Base-by-base conservation (phyloP, 257 asterid genomes). In the Solanum pimpinellifolium region DNA sequence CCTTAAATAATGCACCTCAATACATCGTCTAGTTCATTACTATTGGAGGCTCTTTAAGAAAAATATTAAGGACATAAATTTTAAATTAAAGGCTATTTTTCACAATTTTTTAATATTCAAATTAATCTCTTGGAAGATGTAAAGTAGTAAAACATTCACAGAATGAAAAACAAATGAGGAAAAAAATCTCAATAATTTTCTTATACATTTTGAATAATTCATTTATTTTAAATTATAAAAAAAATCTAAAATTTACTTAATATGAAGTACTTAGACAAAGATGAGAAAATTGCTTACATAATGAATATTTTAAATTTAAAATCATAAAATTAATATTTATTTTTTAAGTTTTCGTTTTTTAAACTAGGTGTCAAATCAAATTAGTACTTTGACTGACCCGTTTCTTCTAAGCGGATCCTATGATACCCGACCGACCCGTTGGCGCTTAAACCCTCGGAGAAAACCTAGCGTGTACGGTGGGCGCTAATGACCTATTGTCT, bases 391-490 rank as follows among this genome's bases (percentile, higher is more conserved):
- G 46, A 72, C 80, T 4, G 16, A 78, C 84, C 84, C 65, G 84
- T 78, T 47, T 47, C 27, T 80, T 29, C 42, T 27, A 80, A 37
- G 23, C 2, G 44, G 20, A 16, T 80, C 69, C 7, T 6, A 12
- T 77, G 83, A 4, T n/a, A 78, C 81, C 87, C 78, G 78, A 27
- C 52, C 78, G 41, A 20, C 41, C 5, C 31, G 2, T 33, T n/a
- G 15, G 85, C 72, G 73, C 88, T 88, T 33, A 88, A 88, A 85
- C 88, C 87, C 85, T 81, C 20, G 3, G 85, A 18, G 49, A 81
- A 88, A 82, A 82, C 90, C 88, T 85, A 76, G 68, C 49, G 7
- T 74, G 52, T 69, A 14, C 15, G 21, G 20, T 25, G 21, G 7
- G 23, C 60, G 65, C 65, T 56, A n/a, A 56, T 56, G 65, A 18